These are phyloP conservation scores for Xenosphaeropsis pyriputrescens DNA, from an alignment of 2,329 filamentous ascomycete genomes.

Conservation along the genomic window DNA sequence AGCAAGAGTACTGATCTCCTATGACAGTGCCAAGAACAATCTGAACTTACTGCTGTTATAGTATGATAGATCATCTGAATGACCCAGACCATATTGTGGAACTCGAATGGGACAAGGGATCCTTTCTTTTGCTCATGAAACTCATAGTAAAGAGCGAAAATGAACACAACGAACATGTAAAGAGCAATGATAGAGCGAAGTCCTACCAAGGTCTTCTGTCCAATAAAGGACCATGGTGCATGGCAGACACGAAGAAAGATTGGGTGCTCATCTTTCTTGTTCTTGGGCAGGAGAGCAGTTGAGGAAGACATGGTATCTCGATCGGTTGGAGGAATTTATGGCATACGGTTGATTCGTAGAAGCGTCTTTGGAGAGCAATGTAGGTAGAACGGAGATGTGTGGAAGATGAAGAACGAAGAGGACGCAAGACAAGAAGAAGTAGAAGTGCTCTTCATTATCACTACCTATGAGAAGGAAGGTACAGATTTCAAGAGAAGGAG, in stretches of 20 bases:
- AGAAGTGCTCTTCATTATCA: too few species aligned
- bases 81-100: slow-evolving; percentile 15
- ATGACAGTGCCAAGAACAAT: neutral
- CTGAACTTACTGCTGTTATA: slow-evolving; percentile 14
- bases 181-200: slow-evolving; percentile 11
- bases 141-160: slow-evolving; percentile 13
- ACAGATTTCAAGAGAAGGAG: too few species aligned
- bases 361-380: too few species aligned
- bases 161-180: slow-evolving; percentile 11
- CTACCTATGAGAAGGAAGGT: too few species aligned
- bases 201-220: slow-evolving; percentile 13
- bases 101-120: slow-evolving; percentile 12
- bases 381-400: too few species aligned
- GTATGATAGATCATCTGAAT: slow-evolving; percentile 15
- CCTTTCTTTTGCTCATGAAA: slow-evolving; percentile 7
- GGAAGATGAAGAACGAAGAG: too few species aligned
- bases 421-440: too few species aligned
- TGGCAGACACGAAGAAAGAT: slow-evolving; percentile 20
- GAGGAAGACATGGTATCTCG: slow-evolving; percentile 14
- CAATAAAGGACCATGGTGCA: slow-evolving; percentile 16
- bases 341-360: too few species aligned
- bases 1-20: neutral
- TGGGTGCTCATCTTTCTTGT: slow-evolving; percentile 13
- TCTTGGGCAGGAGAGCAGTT: slow-evolving; percentile 17
- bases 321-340: neutral